These are phyloP conservation scores for Seiridium unicorne DNA, from an alignment of 2,329 filamentous ascomycete genomes.

Conservation along the genomic window DNA sequence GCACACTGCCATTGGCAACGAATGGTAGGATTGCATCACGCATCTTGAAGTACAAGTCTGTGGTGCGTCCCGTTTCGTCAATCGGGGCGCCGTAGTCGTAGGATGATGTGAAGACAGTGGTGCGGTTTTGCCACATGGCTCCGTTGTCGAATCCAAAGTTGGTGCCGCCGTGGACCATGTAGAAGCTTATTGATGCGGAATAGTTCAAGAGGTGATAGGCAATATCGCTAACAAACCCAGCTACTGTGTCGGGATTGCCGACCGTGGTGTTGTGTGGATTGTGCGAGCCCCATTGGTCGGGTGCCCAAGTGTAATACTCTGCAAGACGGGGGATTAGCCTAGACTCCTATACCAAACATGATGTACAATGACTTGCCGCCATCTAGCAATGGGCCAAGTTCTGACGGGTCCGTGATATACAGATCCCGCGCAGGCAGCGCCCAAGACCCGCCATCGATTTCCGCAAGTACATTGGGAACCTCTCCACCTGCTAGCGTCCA, in stretches of 20 bases:
- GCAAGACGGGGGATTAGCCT: neutral
- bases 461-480: constrained; percentile 42
- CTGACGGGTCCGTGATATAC: constrained; percentile 39
- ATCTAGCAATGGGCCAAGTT: constrained; percentile 43
- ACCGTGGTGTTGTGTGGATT: constrained; percentile 33
- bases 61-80: constrained; percentile 47
- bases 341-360: too few species aligned
- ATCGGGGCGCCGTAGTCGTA: constrained; percentile 51
- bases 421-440: constrained; percentile 31
- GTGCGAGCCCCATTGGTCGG: constrained; percentile 41
- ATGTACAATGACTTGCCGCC: constrained; percentile 21
- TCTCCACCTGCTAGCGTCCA: constrained; percentile 40
- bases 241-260: constrained; percentile 21
- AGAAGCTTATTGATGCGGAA: constrained; percentile 43
- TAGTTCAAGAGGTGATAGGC: constrained; percentile 35
- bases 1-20: constrained; percentile 32
- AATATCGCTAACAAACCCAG: constrained; percentile 29
- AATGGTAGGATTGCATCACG: constrained; percentile 37
- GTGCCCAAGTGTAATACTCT: constrained; percentile 45
- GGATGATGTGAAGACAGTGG: constrained; percentile 39
- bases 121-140: constrained; percentile 38
- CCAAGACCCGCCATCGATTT: constrained; percentile 43
- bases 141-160: constrained; percentile 49
- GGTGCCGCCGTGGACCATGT: constrained; percentile 53
- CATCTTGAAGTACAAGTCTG: constrained; percentile 39